Conservation (phyloP, 805 yeast genomes). For the Zygotorulaspora chibaensis region DNA sequence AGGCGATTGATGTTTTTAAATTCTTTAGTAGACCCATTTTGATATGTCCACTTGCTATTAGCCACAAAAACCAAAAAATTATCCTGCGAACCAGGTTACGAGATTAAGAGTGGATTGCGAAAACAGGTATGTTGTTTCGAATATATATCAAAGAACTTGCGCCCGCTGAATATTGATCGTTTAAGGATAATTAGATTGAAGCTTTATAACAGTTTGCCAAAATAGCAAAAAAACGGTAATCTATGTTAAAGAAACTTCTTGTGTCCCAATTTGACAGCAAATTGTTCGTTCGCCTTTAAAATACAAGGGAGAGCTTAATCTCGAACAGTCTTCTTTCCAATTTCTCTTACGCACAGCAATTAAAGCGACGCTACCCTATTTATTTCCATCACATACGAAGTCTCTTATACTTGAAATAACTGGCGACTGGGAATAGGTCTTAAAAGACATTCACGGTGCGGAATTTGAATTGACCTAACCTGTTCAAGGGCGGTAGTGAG, state of each 20-base stretch:
- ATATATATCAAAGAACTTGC: too few relatives aligned
- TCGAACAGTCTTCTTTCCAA: too few relatives aligned
- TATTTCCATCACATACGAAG: not conserved
- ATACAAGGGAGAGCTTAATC: too few relatives aligned
- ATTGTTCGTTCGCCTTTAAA: not conserved
- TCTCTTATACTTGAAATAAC: not conserved
- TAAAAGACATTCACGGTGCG: not conserved
- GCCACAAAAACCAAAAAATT: not conserved
- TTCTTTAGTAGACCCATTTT: not conserved
- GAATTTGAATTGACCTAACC: too few relatives aligned
- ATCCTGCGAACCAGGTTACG: too few relatives aligned
- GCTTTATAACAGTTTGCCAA: not conserved
- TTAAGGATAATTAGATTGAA: not conserved
- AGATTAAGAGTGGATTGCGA: too few relatives aligned
- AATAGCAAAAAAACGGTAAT: slow-evolving; percentile 3
- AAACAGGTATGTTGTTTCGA: too few relatives aligned
- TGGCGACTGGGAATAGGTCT: not conserved
- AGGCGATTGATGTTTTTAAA: not conserved
- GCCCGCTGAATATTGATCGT: not conserved
- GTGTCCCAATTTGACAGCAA: not conserved
- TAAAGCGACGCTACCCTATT: not conserved
- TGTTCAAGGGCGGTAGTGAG: not conserved
- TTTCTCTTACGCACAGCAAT: not conserved
- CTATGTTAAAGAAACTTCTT: not conserved
- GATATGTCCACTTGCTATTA: not conserved